Percentiles rank a stretch among this genome's conserved stretches.
These are phyloP conservation scores for Mallotus japonicus DNA, from an alignment of 441 rosid genomes.

Conservation along the genomic window DNA sequence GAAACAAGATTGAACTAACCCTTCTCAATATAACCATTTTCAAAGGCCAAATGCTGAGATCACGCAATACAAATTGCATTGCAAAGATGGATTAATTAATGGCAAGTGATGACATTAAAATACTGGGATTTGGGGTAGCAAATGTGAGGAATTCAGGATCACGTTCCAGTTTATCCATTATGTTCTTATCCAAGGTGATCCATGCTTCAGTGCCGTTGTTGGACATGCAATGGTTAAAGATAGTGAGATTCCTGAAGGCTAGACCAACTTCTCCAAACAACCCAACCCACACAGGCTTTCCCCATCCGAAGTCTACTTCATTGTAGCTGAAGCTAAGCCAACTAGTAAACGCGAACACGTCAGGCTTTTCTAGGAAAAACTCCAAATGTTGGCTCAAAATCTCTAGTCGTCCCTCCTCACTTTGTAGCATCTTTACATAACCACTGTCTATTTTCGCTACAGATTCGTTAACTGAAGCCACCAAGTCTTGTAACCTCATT, in stretches of 20 bases:
- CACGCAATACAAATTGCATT: no score
- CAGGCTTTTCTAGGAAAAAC: neutral
- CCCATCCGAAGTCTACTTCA: conserved; percentile 17
- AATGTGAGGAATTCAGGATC: conserved; percentile 9
- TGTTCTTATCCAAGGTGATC: neutral
- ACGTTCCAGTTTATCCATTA: neutral
- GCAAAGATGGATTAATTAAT: no score
- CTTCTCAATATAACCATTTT: no score
- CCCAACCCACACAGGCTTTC: conserved; percentile 18
- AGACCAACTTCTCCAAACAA: neutral
- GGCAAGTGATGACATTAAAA: neutral
- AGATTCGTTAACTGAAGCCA: neutral
- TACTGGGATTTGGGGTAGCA: conserved; percentile 8
- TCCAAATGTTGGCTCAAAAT: neutral
- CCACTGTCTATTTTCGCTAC: neutral
- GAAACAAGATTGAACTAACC: no score
- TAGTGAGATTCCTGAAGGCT: neutral
- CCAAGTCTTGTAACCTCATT: conserved; percentile 6
- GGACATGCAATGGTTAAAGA: neutral
- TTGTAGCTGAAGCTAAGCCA: neutral
- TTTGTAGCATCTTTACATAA: neutral
- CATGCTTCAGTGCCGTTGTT: conserved; percentile 4
- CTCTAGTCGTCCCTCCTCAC: neutral
- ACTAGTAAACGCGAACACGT: neutral
- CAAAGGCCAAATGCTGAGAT: no score